Evolutionary conservation across 768 basidiomycete genomes (phyloP), one percentile per base, ranked within the genome.

Genomic region (Guyanaporus albipodus): DNA sequence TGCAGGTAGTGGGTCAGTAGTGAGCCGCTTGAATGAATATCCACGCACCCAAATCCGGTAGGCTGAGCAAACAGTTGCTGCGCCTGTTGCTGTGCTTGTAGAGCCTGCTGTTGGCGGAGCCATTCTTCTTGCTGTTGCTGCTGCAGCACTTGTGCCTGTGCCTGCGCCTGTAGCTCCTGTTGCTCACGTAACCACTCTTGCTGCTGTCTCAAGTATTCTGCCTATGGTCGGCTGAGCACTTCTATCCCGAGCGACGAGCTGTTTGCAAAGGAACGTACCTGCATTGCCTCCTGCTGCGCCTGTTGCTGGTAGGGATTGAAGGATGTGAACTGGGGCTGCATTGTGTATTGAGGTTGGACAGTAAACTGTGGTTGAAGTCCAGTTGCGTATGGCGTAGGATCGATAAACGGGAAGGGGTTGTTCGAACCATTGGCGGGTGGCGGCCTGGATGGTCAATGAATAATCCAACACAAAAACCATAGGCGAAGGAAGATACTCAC

Each of bases 231-330:
- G n/a, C 48, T 54, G 27, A 60, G 47, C 21, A 45, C 39, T 37
- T 38, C 17, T 10, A 48, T 46, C 26, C 22, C n/a, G n/a, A 8
- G 19, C 11, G 26, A 17, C 26, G 22, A 23, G 22, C 9, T 3
- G 2, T 29, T 37, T 28, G 10, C 21, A 2, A 22, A 19, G 14
- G 23, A 11, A 35, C 15, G 33, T 37, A 74, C 78, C 70, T 88
- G 88, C 58, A 83, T 78, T 14, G 85, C 85, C 66, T 95, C 91
- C 57, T 94, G 91, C 58, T 94, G 87, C 38, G 86, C 81, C 62
- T 94, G 94, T 63, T 93, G 91, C 60, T 91, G 88, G 53, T 91
- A 92, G 0, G 90, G 90, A 66, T 98, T 98, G 76, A 91, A 97
- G 1, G 88, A 83, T 8, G 90, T 92, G 64, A 87, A 90, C 58